Percentiles rank a stretch among this genome's conserved stretches.
Conservation (phyloP, 2,329 filamentous ascomycete species). For the Hypoxylon sp. region DNA sequence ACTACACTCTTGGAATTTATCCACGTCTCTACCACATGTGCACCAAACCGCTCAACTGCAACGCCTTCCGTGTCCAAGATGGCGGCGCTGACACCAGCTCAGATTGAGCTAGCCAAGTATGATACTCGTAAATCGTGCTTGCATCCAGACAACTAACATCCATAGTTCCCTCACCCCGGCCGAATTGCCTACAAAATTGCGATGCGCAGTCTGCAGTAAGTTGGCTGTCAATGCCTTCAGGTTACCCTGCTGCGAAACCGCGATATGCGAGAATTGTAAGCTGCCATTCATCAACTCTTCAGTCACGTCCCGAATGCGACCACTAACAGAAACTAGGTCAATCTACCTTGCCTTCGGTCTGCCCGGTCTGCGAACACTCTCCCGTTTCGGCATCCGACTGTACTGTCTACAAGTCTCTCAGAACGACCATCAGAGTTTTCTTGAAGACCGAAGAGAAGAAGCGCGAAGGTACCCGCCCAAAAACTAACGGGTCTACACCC, state of each 20-base stretch:
- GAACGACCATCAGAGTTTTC: slow-evolving; percentile 92
- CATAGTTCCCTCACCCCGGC: slow-evolving; percentile 81
- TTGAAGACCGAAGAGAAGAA: slow-evolving; percentile 93
- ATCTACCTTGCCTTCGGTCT: slow-evolving; percentile 80
- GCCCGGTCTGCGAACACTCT: slow-evolving; percentile 93
- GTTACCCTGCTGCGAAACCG: slow-evolving; percentile 93
- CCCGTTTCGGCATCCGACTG: slow-evolving; percentile 89
- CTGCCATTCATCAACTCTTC: slow-evolving; percentile 8
- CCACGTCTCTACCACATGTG: slow-evolving; percentile 41
- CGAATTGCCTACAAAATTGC: slow-evolving; percentile 94
- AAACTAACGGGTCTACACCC: slow-evolving; percentile 60
- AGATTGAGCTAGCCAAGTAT: slow-evolving; percentile 72
- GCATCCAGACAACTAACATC: slow-evolving; percentile 13
- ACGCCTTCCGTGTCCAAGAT: slow-evolving; percentile 47
- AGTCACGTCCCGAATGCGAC: slow-evolving; percentile 19
- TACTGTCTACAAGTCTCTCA: slow-evolving; percentile 89
- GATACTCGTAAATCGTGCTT: slow-evolving; percentile 31
- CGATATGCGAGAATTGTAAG: slow-evolving; percentile 92
- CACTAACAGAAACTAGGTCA: slow-evolving; percentile 72
- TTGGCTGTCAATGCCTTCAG: slow-evolving; percentile 92
- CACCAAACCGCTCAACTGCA: slow-evolving; percentile 26
- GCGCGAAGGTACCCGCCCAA: slow-evolving; percentile 74
- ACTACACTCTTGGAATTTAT: slow-evolving; percentile 15
- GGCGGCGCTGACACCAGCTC: slow-evolving; percentile 63
- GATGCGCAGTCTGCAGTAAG: slow-evolving; percentile 93